Evolutionary conservation across 1,284 basidiomycete species (phyloP).

Genomic region (Agroathelia rolfsii): DNA sequence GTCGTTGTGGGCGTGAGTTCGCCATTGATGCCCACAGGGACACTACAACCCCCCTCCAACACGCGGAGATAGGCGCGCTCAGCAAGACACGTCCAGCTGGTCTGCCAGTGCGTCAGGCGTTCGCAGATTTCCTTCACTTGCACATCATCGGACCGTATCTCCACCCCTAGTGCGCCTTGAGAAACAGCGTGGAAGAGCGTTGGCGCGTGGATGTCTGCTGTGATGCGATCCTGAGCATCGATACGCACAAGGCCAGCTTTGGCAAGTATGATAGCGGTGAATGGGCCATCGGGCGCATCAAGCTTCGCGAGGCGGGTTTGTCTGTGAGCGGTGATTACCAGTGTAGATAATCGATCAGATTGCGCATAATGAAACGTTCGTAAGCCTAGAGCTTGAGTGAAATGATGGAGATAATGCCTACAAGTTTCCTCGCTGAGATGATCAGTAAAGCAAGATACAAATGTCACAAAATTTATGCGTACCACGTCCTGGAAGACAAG

Average conservation of each 20-base stretch:
- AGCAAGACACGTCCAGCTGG: constrained; percentile 42
- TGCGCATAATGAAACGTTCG: not conserved
- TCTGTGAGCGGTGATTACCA: constrained; percentile 20
- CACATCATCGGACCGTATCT: constrained; percentile 47
- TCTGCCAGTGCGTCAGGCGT: constrained; percentile 43
- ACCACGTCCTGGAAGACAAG: constrained; percentile 64
- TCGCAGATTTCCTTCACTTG: constrained; percentile 32
- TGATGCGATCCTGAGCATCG: constrained; percentile 48
- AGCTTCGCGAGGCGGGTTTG: constrained; percentile 66
- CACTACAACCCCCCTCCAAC: constrained; percentile 69
- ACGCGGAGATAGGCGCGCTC: constrained; percentile 58
- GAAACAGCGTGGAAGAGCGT: constrained; percentile 61
- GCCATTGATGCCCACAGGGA: constrained; percentile 61
- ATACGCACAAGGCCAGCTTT: constrained; percentile 59
- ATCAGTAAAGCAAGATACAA: constrained; percentile 4
- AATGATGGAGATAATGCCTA: too few relatives aligned
- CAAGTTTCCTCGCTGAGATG: constrained; percentile 35
- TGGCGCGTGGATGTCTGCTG: constrained; percentile 47
- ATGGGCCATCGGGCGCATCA: constrained; percentile 53
- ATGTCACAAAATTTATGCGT: constrained; percentile 18
- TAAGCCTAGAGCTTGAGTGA: constrained; percentile 1
- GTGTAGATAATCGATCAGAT: constrained; percentile 3
- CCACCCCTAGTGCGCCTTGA: constrained; percentile 63
- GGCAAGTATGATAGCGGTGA: constrained; percentile 67
- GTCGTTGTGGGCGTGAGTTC: constrained; percentile 17